A percentile compares a stretch with the other conserved stretches of the same genome.
These are phyloP conservation scores for Ichthyophthirius multifiliis DNA, from an alignment of 169 alveolate species.

Conservation along the genomic window DNA sequence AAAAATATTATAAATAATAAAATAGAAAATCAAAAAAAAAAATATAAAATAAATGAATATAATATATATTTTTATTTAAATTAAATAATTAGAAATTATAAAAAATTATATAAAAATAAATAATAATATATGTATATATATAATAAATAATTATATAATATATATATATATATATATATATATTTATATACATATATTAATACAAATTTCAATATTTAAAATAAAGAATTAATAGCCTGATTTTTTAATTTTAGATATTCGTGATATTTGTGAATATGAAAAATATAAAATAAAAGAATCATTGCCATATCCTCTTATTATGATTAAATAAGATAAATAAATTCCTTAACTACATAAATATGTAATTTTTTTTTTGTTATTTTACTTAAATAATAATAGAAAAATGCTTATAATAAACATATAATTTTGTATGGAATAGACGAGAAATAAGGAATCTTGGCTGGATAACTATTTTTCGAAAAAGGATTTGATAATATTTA, in stretches of 20 bases:
- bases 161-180: no score
- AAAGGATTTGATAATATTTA: background rate
- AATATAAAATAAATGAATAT: no score
- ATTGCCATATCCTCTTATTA: background rate
- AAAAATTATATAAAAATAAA: no score
- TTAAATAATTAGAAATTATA: no score
- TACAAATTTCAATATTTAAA: background rate
- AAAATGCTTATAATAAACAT: background rate
- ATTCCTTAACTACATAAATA: background rate
- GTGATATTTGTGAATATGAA: background rate
- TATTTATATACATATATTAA: background rate
- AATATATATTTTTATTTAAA: no score
- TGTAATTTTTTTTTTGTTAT: background rate
- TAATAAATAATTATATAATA: no score
- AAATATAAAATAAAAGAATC: background rate
- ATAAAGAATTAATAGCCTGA: background rate
- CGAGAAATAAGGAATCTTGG: background rate
- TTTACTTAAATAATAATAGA: background rate
- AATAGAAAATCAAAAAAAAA: no score
- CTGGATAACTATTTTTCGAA: background rate
- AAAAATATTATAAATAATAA: no score
- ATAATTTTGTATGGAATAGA: background rate
- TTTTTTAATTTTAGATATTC: background rate
- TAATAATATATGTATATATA: no score
- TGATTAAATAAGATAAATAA: background rate